Base-by-base conservation (phyloP, 441 rosid species). In the Iberis amara region DNA sequence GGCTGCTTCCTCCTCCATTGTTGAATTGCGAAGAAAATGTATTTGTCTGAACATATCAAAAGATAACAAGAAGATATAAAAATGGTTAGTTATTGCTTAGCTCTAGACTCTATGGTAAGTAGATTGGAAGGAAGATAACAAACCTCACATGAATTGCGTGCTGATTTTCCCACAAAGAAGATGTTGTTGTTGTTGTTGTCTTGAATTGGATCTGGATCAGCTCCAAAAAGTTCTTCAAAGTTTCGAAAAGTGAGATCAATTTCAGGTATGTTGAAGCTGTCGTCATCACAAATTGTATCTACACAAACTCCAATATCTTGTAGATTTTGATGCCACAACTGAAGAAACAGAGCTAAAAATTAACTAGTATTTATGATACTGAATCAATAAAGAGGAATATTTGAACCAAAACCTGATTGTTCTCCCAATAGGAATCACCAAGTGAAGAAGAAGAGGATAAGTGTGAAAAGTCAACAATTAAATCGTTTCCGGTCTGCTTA, bases 261-360 rank as follows among this genome's bases (percentile, higher is more conserved):
- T 52, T 90, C 96, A 12, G 96, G 96, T 24, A 84, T 81, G 57
- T 76, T 73, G 32, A 81, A 74, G 64, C 82, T 77, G 35, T 81
- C 77, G 10, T 81, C 86, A 39, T 62, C 63, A 39, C 53, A 68
- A 5, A 69, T 62, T 40, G 61, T 62, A 45, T 86, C 91, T 63
- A 86, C 83, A 47, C 95, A 89, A 45, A 86, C 79, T 8, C 90
- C 94, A 51, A 89, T 78, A 52, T 86, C 95, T 80, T 80, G 90
- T 70, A 89, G 74, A 58, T 79, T 85, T 59, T 86, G 95, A 69
- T 80, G 46, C 92, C 91, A 81, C 44, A 86, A 54, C 97, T 89
- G 73, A 24, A 46, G 9, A 31, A 52, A 59, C 45, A 57, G 7
- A 59, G 38, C 51, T 58, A 24, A 35, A 28, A 32, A 26, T 7